Percentiles rank a stretch among this genome's conserved stretches.
Conservation (phyloP, 1,139 yeast species). For the Sugiyamaella xylanicola region DNA sequence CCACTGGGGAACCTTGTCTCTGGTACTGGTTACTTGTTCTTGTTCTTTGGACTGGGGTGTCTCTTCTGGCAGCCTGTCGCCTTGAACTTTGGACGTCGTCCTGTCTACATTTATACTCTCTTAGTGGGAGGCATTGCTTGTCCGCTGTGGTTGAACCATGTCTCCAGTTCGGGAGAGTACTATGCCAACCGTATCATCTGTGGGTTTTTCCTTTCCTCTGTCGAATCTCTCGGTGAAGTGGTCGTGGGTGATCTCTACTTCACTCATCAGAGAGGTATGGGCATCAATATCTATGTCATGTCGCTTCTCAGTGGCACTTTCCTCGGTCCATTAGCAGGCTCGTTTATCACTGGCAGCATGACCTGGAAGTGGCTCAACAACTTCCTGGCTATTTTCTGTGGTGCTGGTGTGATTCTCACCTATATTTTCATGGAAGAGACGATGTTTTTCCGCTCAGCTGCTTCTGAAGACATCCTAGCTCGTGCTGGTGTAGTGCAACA, state of each 20-base stretch:
- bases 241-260: conserved; percentile 49
- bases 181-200: conserved; percentile 47
- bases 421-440: conserved; percentile 73
- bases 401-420: conserved; percentile 55
- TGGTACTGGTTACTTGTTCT: conserved; percentile 55
- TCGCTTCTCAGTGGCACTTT: conserved; percentile 76
- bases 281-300: conserved; percentile 74
- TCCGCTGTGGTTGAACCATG: conserved; percentile 38
- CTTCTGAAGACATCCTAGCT: conserved; percentile 15
- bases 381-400: conserved; percentile 70
- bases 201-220: conserved; percentile 56
- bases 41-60: conserved; percentile 54
- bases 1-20: conserved; percentile 49
- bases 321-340: conserved; percentile 76
- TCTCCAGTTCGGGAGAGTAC: conserved; percentile 38
- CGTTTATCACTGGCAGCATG: conserved; percentile 59
- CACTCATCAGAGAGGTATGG: conserved; percentile 75
- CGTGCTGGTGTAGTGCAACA: conserved; percentile 10
- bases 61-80: conserved; percentile 54
- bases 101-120: conserved; percentile 46
- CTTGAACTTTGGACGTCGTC: conserved; percentile 56
- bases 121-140: conserved; percentile 34
- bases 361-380: conserved; percentile 82
- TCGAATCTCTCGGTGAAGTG: conserved; percentile 58
- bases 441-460: conserved; percentile 56